A percentile compares a stretch with the other conserved stretches of the same genome.
These are phyloP conservation scores for Phtheirospermum japonicum DNA, from an alignment of 257 asterid genomes.

Conservation along the genomic window DNA sequence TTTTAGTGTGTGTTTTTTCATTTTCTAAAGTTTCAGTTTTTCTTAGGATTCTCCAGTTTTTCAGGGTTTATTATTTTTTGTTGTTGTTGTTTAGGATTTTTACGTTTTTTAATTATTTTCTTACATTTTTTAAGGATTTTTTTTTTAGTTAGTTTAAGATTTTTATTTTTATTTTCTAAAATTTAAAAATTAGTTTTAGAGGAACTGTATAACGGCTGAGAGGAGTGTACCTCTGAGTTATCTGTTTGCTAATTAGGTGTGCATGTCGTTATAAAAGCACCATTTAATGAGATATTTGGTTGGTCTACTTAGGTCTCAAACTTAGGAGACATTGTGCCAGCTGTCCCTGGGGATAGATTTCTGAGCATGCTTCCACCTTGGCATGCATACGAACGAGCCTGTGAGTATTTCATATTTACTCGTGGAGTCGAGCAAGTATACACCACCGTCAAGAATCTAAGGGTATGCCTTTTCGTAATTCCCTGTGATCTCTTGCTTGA, in stretches of 20 bases:
- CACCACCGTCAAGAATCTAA: conserved; percentile 7
- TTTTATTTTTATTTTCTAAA: too few species aligned
- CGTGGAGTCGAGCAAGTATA: conserved; percentile 2
- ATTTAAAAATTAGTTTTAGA: too few species aligned
- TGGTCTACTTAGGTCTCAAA: not conserved
- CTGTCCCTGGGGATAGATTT: not conserved
- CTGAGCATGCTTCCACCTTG: conserved; percentile 9
- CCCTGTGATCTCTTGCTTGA: not conserved
- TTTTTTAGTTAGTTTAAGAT: too few species aligned
- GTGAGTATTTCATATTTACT: not conserved
- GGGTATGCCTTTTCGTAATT: not conserved
- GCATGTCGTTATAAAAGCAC: not conserved
- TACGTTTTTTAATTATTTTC: too few species aligned
- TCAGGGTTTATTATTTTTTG: too few species aligned
- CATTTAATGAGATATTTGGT: not conserved
- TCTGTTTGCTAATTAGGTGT: not conserved
- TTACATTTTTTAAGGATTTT: too few species aligned
- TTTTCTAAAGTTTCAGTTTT: too few species aligned
- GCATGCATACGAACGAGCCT: conserved; percentile 7
- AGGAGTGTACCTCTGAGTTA: too few species aligned
- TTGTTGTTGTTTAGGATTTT: too few species aligned
- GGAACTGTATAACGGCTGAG: too few species aligned
- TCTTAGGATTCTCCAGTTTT: too few species aligned
- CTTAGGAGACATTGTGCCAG: conserved; percentile 5
- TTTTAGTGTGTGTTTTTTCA: too few species aligned